Base-by-base conservation (phyloP, 2,329 filamentous ascomycete species). In the Penicillium hordei region DNA sequence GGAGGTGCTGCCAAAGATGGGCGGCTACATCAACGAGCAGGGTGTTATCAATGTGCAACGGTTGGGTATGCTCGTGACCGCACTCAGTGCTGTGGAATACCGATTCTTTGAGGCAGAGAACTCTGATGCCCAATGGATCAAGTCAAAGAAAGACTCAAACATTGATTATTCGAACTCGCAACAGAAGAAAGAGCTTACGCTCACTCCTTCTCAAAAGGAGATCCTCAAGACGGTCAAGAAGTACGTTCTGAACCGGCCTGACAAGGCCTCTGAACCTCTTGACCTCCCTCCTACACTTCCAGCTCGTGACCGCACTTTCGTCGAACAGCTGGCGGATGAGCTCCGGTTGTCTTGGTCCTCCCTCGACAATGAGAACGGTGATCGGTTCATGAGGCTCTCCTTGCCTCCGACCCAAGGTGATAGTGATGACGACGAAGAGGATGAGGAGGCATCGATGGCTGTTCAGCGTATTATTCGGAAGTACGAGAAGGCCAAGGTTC, bases 11-110 rank as follows among this genome's bases (percentile, higher is more conserved):
- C 93, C 93, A 8, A 87, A 89, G 71, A 89, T 91, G 68, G 90
- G 91, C 56, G 94, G 94, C 5, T 99, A 97, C 74, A 93, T 99
- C 76, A 99, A 99, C 75, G 92, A 99, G 73, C 87, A 89, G 55
- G 95, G 94, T 69, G 87, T 90, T 46, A 96, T 99, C 75, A 95
- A 97, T 71, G 80, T 99, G 71, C 78, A 88, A 61, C 86, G 94
- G 56, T 79, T 99, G 59, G 85, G 86, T 51, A 78, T 89, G 48
- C 83, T 99, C 45, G 80, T 99, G 44, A 86, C 92, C 33, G 91
- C 95, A 72, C 81, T 99, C 56, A 89, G 89, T 54, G 89, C 93
- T 70, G 90, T 96, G 57, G 94, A 99, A 75, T 89, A 89, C 70
- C 85, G 89, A n/a, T 90, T 94, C 69, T 99, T 99, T 68, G 93